Evolutionary conservation across 305 asterid genomes (phyloP), one percentile per base, ranked within the genome.

Genomic region (Fraxinus dipetala): DNA sequence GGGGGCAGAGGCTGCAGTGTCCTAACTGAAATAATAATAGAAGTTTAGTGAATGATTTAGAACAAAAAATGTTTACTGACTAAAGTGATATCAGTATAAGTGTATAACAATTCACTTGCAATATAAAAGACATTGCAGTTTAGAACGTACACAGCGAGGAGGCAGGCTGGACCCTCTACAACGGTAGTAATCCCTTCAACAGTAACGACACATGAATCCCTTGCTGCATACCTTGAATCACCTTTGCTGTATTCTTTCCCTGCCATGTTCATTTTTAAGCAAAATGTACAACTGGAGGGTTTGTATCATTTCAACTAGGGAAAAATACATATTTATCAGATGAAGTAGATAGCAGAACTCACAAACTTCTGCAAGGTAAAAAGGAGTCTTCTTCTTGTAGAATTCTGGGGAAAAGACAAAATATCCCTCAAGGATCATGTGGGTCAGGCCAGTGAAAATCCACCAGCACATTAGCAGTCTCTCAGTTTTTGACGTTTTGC

Each of bases 171-270:
- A 16, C 98, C 99, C 90, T 86, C 97, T 18, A 94, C n/a, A 56
- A 89, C 95, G 76, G 93, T 91, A 8, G 98, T 94, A 26, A 93
- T 89, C 83, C 93, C 96, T 91, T 93, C 98, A 67, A 93, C 91
- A 76, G 97, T 86, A 26, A 96, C 88, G 2, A 96, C 87, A 72
- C 82, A 92, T 83, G 99, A 85, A 84, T 92, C 91, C 7, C 98
- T 91, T 6, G 88, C 91, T 34, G 89, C 98, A 34, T 93, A 96
- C 83, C 99, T 89, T 79, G 99, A 95, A 85, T 95, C 99, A 13
- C 99, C 99, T 86, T 92, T 95, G 90, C 98, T 92, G 80, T 95
- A 96, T 86, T 96, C 99, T 85, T 96, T 96, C 99, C 99, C 99
- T 96, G 88, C 43, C 59, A 82, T 54, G 76, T 84, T 54, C 45